Percentiles rank a stretch among this genome's conserved stretches.
Evolutionary conservation across 2,329 filamentous ascomycete species (phyloP).

Genomic region (Rosellinia necatrix): DNA sequence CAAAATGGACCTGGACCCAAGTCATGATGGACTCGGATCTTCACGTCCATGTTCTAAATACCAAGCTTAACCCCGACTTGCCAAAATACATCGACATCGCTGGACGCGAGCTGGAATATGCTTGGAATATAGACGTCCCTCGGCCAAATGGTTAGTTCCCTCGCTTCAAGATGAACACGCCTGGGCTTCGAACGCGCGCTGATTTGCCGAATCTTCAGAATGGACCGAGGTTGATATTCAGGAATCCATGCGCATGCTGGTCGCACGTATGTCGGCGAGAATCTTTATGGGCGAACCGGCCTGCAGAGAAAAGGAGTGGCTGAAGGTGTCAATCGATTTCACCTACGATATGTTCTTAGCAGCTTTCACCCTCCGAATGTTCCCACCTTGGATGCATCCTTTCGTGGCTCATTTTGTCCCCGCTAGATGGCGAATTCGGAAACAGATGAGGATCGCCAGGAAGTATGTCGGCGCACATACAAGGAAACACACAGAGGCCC

Average conservation of each 20-base stretch:
- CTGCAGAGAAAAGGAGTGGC: slow-evolving; percentile 25
- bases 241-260: slow-evolving; percentile 18
- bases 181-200: too few species aligned
- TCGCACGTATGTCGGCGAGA: slow-evolving; percentile 24
- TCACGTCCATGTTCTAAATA: not conserved
- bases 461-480: not conserved
- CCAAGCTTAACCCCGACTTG: not conserved
- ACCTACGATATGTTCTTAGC: slow-evolving; percentile 22
- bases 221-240: slow-evolving; percentile 23
- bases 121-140: not conserved
- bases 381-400: slow-evolving; percentile 21
- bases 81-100: not conserved
- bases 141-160: too few species aligned
- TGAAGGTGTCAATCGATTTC: slow-evolving; percentile 24
- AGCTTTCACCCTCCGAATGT: slow-evolving; percentile 22
- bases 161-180: too few species aligned
- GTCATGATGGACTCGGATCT: not conserved
- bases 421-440: slow-evolving; percentile 2
- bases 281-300: slow-evolving; percentile 25
- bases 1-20: not conserved
- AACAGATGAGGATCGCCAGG: not conserved
- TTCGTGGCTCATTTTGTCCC: slow-evolving; percentile 45
- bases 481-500: slow-evolving; percentile 12
- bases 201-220: too few species aligned
- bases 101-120: not conserved